Evolutionary conservation across 495 filamentous ascomycete genomes (phyloP).

Genomic region (Hypoxylon trugodes): DNA sequence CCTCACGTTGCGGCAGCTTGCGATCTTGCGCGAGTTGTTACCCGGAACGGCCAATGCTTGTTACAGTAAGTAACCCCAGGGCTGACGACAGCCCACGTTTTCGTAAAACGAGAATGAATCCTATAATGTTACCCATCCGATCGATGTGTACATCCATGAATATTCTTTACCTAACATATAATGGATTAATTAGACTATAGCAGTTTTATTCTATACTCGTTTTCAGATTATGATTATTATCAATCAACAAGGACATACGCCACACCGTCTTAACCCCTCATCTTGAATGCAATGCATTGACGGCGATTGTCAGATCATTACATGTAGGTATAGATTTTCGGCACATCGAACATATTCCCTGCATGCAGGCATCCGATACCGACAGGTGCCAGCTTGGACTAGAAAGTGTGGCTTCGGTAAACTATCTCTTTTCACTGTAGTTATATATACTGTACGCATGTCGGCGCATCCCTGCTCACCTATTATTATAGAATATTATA

Average conservation of each 20-base stretch:
- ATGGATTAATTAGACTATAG: background rate
- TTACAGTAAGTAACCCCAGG: slow-evolving; percentile 21
- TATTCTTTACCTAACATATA: background rate
- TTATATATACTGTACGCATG: background rate
- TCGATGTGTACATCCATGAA: slow-evolving; percentile 3
- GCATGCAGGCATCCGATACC: slow-evolving; percentile 1
- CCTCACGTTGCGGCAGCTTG: slow-evolving; percentile 2
- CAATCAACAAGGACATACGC: background rate
- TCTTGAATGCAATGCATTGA: slow-evolving; percentile 12
- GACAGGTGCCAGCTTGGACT: background rate
- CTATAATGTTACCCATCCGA: slow-evolving; percentile 24
- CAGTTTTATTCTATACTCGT: background rate
- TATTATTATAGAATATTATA: too few species aligned
- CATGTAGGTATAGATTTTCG: too few species aligned
- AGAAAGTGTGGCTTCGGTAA: slow-evolving; percentile 2
- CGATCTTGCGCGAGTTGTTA: slow-evolving; percentile 4
- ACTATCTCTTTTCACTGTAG: background rate
- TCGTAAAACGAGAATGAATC: slow-evolving; percentile 31
- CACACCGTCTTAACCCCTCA: slow-evolving; percentile 15
- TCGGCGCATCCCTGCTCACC: too few species aligned
- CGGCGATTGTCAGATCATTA: slow-evolving; percentile 36
- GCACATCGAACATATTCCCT: background rate
- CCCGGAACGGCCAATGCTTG: background rate
- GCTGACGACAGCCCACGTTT: background rate
- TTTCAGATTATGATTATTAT: background rate